These are phyloP conservation scores for Fusarium cicatricum DNA, from an alignment of 2,329 filamentous ascomycete genomes.

Conservation along the genomic window DNA sequence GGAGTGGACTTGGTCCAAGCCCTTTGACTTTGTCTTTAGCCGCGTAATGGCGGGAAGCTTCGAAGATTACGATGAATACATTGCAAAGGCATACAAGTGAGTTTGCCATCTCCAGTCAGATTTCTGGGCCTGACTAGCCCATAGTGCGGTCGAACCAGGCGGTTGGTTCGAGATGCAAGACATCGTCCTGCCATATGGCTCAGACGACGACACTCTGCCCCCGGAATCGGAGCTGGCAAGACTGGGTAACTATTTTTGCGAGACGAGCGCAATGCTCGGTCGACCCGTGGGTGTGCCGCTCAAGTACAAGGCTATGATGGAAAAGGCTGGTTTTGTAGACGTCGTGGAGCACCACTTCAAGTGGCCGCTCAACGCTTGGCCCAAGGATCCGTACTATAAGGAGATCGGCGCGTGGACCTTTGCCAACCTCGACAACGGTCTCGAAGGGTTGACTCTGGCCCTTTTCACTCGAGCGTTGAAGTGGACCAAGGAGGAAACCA, in stretches of 20 bases:
- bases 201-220: conserved; percentile 3
- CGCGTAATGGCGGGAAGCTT: conserved; percentile 8
- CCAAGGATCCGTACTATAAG: conserved; percentile 4
- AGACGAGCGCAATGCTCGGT: neutral
- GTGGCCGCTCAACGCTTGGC: conserved; percentile 12
- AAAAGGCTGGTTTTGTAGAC: conserved; percentile 1
- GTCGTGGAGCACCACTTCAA: conserved; percentile 8
- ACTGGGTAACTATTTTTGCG: neutral
- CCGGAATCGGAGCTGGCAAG: neutral
- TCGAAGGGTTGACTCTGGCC: conserved; percentile 8
- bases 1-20: conserved; percentile 12
- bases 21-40: conserved; percentile 8
- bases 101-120: neutral
- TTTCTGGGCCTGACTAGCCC: neutral
- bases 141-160: conserved; percentile 4
- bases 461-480: conserved; percentile 5
- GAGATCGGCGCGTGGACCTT: conserved; percentile 6
- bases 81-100: conserved; percentile 7
- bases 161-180: conserved; percentile 17
- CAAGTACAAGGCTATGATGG: neutral
- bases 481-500: conserved; percentile 8
- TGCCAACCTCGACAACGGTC: conserved; percentile 7
- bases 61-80: conserved; percentile 4
- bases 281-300: neutral
- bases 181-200: neutral